Evolutionary conservation across 805 yeast species (phyloP), one percentile per base, ranked within the genome.

Genomic region (Yarrowia phangngaensis): DNA sequence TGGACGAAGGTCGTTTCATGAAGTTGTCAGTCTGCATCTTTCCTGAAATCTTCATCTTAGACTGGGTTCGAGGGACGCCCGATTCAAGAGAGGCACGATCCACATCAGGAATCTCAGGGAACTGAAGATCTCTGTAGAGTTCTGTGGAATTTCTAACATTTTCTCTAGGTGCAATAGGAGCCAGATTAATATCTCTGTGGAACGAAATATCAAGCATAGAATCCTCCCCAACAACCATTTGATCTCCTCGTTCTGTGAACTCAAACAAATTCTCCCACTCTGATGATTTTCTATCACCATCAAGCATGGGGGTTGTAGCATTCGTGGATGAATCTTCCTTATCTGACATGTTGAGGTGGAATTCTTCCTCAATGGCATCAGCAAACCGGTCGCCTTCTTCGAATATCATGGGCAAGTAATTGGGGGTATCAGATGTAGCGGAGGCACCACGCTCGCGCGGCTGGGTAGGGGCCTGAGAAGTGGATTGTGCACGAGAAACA

Each of bases 301-400:
- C 23, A 20, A 28, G 29, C 48, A 40, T 40, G 27, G 50, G 41
- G 11, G 27, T 43, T 28, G 33, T 45, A 22, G 17, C 35, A 17
- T 51, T 38, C 20, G 30, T 29, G 15, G 35, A 24, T 7, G 17
- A 22, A 5, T 38, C 46, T 14, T 36, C 51, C 33, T 55, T 54
- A 52, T 60, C 52, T 17, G 32, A 26, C 8, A 59, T 50, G 51
- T 58, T 57, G 36, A 53, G 28, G 19, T 63, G 64, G 40, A 64
- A 56, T 46, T 64, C 69, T 31, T 65, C 64, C 52, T 64, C 69
- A 8, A 65, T 55, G 12, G 68, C 66, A 47, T 63, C 68, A 2
- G 68, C 66, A 51, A 66, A 66, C 35, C 66, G 40, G 43, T 64
- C 40, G 4, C 40, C 69, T 31, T 66, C 70, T 40, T 67, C 70